phyloP scores from a whole-genome alignment of 2,329 filamentous ascomycete species.

The Aspergillus fijiensis region DNA sequence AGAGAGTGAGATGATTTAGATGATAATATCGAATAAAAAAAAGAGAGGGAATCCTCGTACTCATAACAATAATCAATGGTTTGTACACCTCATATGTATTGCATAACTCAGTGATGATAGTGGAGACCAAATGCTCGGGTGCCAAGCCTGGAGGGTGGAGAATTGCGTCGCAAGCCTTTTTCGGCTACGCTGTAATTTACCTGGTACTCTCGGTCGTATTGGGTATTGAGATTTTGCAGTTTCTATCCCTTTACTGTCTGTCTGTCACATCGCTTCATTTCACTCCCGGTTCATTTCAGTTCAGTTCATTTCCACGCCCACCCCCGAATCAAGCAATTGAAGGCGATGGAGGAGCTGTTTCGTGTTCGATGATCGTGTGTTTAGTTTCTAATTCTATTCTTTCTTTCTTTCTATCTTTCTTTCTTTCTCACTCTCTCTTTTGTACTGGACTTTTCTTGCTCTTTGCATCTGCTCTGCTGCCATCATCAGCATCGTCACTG shows the following conservation, averaged over 20 bases:
- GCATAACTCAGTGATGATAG: too few species aligned
- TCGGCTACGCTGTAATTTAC: background rate
- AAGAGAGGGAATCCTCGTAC: too few species aligned
- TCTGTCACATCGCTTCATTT: background rate
- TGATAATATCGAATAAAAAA: too few species aligned
- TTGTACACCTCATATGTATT: too few species aligned
- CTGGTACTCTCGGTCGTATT: background rate
- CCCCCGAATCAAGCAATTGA: background rate
- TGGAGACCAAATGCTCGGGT: background rate
- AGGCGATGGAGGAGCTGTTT: background rate
- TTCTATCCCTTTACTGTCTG: conserved; percentile 1
- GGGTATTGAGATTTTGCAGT: conserved; percentile 1
- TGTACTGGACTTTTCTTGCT: background rate
- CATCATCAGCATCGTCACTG: background rate
- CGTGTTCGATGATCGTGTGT: background rate
- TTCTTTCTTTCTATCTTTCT: conserved; percentile 6
- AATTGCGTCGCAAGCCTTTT: conserved; percentile 17
- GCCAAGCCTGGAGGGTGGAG: conserved; percentile 12
- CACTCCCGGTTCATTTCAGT: background rate
- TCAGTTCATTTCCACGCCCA: background rate
- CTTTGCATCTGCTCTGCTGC: background rate
- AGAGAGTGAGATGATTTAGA: too few species aligned
- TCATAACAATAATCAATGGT: too few species aligned
- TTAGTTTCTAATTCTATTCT: background rate
- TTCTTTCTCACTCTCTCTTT: background rate